Conservation (phyloP, 768 basidiomycete genomes). For the Mycena metata region DNA sequence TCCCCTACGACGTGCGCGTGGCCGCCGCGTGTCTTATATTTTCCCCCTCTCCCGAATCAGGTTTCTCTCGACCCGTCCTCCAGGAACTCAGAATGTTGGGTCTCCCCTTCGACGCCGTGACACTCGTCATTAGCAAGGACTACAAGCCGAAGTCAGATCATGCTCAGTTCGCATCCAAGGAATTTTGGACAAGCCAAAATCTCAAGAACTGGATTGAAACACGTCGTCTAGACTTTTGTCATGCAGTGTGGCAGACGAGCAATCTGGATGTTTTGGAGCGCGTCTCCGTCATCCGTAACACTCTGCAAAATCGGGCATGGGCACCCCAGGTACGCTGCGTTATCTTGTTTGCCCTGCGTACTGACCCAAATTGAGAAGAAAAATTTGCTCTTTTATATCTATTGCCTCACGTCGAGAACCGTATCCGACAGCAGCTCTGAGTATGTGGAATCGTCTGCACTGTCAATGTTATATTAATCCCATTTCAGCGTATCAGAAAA, state of each 20-base stretch:
- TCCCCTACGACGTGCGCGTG: neutral
- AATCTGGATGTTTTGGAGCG: neutral
- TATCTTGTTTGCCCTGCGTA: neutral
- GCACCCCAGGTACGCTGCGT: conserved; percentile 9
- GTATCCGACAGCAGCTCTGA: no score
- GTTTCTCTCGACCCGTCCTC: neutral
- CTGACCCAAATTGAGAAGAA: neutral
- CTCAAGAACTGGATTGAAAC: conserved; percentile 7
- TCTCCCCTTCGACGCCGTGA: neutral
- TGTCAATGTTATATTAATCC: no score
- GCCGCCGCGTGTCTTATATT: neutral
- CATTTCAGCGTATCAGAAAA: no score
- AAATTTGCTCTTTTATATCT: no score
- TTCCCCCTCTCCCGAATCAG: neutral
- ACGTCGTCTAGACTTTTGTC: neutral
- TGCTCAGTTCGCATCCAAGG: neutral
- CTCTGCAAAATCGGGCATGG: neutral
- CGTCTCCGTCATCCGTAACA: neutral
- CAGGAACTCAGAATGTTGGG: neutral
- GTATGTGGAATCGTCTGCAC: no score
- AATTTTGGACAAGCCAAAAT: conserved; percentile 13
- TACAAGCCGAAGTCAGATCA: neutral
- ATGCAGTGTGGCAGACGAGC: neutral
- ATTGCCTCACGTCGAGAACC: no score
- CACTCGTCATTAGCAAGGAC: neutral